Conservation (phyloP, 805 yeast species). For the Monosporozyma servazzii region DNA sequence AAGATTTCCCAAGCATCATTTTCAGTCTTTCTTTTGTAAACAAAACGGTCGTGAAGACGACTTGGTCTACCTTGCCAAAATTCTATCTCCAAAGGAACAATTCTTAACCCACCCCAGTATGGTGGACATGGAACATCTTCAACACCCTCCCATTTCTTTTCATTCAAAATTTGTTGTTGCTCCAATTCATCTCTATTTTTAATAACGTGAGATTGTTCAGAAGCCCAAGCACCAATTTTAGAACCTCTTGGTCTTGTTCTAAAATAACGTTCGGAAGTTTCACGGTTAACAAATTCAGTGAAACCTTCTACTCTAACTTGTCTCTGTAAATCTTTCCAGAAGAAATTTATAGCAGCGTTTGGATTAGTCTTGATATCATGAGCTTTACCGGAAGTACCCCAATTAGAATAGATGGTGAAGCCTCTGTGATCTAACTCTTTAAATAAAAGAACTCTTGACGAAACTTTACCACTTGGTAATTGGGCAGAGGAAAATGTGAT, state of each 20-base stretch:
- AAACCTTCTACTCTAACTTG: constrained; percentile 89
- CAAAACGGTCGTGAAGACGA: constrained; percentile 83
- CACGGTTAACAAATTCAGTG: constrained; percentile 62
- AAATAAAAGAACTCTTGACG: constrained; percentile 74
- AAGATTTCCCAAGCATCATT: constrained; percentile 50
- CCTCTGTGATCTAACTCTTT: constrained; percentile 85
- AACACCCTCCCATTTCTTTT: constrained; percentile 47
- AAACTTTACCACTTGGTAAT: constrained; percentile 83
- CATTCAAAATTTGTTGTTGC: constrained; percentile 36
- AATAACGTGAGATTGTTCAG: constrained; percentile 71
- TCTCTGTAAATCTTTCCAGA: constrained; percentile 86
- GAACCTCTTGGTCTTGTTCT: constrained; percentile 87
- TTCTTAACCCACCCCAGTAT: constrained; percentile 89
- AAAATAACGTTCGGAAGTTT: constrained; percentile 70
- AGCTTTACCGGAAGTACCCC: constrained; percentile 80
- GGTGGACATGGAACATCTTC: constrained; percentile 82
- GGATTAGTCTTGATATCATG: constrained; percentile 63
- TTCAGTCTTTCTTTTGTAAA: constrained; percentile 49
- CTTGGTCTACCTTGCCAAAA: constrained; percentile 96
- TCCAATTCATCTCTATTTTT: constrained; percentile 56
- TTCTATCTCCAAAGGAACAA: constrained; percentile 83
- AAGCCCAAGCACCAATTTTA: constrained; percentile 93
- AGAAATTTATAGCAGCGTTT: constrained; percentile 75
- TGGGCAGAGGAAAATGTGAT: constrained; percentile 82
- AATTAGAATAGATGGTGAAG: constrained; percentile 81